These are phyloP conservation scores for Cornus controversa DNA, from an alignment of 148 eudicot species.

Conservation along the genomic window DNA sequence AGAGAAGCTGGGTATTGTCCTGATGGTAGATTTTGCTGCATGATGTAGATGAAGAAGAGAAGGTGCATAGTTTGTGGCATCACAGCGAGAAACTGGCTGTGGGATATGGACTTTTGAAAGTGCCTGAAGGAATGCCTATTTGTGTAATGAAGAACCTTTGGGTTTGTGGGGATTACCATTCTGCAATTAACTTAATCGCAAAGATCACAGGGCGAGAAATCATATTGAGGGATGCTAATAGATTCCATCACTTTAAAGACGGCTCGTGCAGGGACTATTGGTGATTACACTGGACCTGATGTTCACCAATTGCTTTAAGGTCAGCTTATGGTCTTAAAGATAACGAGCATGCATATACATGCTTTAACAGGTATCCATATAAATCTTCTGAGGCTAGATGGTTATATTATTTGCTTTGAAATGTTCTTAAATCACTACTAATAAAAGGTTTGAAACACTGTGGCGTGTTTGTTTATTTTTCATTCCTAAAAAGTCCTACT, in stretches of 20 bases:
- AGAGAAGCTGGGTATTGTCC: conserved; percentile 51
- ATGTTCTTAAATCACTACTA: background rate
- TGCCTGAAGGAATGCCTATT: conserved; percentile 35
- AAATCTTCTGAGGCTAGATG: background rate
- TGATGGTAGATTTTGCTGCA: conserved; percentile 42
- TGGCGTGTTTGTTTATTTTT: too few species aligned
- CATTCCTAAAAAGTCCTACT: too few species aligned
- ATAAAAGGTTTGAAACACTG: too few species aligned
- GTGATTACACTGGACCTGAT: conserved; percentile 21
- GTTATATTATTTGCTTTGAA: background rate
- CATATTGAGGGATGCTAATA: conserved; percentile 51
- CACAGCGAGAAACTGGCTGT: conserved; percentile 58
- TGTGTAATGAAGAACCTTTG: conserved; percentile 53
- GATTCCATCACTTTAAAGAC: conserved; percentile 53
- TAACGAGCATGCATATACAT: background rate
- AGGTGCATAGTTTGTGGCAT: conserved; percentile 32
- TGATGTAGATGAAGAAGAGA: conserved; percentile 52
- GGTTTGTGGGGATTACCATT: conserved; percentile 58
- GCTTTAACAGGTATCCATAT: background rate
- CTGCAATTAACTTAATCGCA: conserved; percentile 42
- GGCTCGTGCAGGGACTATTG: conserved; percentile 51
- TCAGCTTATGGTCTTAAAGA: background rate
- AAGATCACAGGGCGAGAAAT: conserved; percentile 42
- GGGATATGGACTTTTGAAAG: conserved; percentile 48
- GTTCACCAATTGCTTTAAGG: background rate